phyloP scores from a whole-genome alignment of 192 early-diverging fungal genomes.

The Lobosporangium transversale region DNA sequence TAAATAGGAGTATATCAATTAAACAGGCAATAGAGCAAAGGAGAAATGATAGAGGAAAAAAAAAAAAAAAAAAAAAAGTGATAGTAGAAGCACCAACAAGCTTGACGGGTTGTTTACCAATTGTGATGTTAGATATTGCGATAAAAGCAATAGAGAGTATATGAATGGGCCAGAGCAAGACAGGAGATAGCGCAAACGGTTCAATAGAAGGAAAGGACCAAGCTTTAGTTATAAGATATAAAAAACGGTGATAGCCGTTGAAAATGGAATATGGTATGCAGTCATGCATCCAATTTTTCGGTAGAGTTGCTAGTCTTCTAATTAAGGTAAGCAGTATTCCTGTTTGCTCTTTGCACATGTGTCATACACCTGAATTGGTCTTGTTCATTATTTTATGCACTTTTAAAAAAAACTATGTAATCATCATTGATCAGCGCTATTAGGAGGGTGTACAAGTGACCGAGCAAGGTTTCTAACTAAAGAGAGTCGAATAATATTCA shows the following conservation, averaged over 20 bases:
- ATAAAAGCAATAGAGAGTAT: no score
- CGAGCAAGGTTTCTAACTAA: slow-evolving; percentile 38
- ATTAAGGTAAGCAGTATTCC: not conserved
- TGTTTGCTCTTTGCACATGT: slow-evolving; percentile 7
- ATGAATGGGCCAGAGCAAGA: not conserved
- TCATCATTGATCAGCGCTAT: no score
- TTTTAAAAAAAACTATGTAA: no score
- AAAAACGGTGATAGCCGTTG: no score
- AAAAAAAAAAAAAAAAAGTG: not conserved
- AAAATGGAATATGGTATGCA: no score
- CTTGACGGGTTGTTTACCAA: no score
- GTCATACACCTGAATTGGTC: not conserved
- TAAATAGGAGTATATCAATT: no score
- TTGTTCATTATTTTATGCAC: not conserved
- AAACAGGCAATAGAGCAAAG: not conserved
- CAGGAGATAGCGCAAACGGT: not conserved
- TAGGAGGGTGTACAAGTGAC: slow-evolving; percentile 30
- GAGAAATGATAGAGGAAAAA: slow-evolving; percentile 1
- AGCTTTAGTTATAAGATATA: no score
- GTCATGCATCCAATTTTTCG: slow-evolving; percentile 36
- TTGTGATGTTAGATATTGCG: no score
- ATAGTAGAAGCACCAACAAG: no score
- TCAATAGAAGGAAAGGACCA: no score
- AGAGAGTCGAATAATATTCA: slow-evolving; percentile 32
- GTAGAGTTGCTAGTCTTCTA: not conserved